Evolutionary conservation across 345 rosid species (phyloP).

Genomic region (Arabidopsis arenosa): DNA sequence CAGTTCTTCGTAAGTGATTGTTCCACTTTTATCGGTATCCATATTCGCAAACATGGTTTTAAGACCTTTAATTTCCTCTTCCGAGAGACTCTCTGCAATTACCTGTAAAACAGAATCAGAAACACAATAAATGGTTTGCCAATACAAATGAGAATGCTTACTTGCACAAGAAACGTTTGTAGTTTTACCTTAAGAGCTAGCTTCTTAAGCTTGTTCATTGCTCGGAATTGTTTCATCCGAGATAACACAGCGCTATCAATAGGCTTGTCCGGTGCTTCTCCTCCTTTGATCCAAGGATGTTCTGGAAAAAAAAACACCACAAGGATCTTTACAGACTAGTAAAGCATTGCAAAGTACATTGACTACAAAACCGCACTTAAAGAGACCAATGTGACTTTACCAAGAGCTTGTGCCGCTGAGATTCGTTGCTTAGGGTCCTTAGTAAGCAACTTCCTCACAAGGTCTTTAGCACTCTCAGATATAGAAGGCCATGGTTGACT

Average conservation of each 20-base stretch:
- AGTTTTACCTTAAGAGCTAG: constrained; percentile 77
- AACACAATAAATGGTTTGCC: not conserved
- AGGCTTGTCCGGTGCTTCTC: constrained; percentile 83
- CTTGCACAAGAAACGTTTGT: constrained; percentile 4
- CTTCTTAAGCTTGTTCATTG: constrained; percentile 90
- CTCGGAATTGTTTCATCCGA: constrained; percentile 92
- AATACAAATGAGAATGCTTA: not conserved
- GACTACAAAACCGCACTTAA: not conserved
- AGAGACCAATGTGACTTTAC: constrained; percentile 45
- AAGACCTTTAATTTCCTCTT: constrained; percentile 78
- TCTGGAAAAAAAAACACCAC: constrained; percentile 12
- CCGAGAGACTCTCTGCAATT: constrained; percentile 75
- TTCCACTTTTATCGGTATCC: constrained; percentile 86
- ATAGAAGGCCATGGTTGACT: constrained; percentile 90
- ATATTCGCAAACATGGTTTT: constrained; percentile 75
- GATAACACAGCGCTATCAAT: constrained; percentile 88
- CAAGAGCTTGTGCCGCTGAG: constrained; percentile 82
- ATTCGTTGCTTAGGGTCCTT: constrained; percentile 75
- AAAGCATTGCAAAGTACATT: not conserved
- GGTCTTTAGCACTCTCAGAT: constrained; percentile 85
- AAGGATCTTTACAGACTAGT: not conserved
- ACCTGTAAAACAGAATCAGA: constrained; percentile 51
- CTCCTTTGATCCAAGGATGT: constrained; percentile 54
- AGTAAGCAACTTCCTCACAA: constrained; percentile 76
- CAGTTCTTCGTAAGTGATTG: constrained; percentile 79